A percentile compares a stretch with the other conserved stretches of the same genome.
Conservation (phyloP, 148 eudicot genomes). For the Heliamphora exappendiculata region DNA sequence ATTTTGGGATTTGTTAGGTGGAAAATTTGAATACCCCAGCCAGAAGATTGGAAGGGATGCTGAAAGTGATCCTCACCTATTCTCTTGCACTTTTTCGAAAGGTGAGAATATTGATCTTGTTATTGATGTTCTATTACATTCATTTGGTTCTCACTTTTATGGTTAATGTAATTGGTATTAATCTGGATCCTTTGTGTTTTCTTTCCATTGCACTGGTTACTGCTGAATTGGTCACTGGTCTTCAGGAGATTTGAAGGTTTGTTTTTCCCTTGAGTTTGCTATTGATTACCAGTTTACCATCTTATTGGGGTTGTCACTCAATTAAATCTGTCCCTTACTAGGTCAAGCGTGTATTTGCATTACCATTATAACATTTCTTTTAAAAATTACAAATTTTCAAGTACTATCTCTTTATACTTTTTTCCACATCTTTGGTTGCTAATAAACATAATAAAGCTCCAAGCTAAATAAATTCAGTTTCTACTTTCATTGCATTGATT, state of each 20-base stretch:
- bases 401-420: background rate
- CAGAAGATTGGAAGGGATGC: constrained; percentile 63
- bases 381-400: background rate
- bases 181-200: constrained; percentile 24
- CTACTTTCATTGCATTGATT: background rate
- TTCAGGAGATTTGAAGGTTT: constrained; percentile 81
- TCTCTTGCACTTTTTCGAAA: constrained; percentile 66
- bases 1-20: constrained; percentile 86
- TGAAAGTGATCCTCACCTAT: constrained; percentile 87
- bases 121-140: constrained; percentile 1
- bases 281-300: too few relatives aligned
- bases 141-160: background rate
- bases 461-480: background rate
- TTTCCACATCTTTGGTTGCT: background rate
- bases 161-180: constrained; percentile 9
- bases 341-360: background rate
- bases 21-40: constrained; percentile 70
- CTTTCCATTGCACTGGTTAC: constrained; percentile 21
- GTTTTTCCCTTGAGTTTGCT: constrained; percentile 12
- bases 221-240: constrained; percentile 20
- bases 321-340: background rate
- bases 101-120: constrained; percentile 27
- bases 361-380: background rate
- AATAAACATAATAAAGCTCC: background rate
- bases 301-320: background rate